Evolutionary conservation across 2,329 filamentous ascomycete species (phyloP), one percentile per base, ranked within the genome.

Genomic region (Hypoxylon sp.): DNA sequence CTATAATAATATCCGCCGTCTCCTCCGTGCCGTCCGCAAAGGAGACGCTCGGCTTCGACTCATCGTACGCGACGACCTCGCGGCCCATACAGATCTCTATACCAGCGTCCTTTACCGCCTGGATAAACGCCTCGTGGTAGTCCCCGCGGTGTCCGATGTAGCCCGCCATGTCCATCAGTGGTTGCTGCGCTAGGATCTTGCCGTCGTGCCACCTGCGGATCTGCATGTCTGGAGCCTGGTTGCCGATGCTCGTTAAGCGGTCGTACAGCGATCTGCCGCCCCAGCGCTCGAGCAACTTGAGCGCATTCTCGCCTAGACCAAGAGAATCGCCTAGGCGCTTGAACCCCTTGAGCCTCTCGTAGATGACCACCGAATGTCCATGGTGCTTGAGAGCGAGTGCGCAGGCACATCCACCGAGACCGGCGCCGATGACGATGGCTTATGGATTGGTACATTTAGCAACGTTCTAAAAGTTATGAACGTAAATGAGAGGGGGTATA

Each of bases 381-480:
- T 83, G 81, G 63, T 82, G 78, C 62, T 83, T 78, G 52, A 84
- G 77, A 2, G 82, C 82, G 23, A 84, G 76, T n/a, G 82, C 82
- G 4, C 80, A 78, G 1, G 82, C 82, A 67, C 82, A 84, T 11
- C 82, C 83, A 6, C 82, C 82, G 1, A 85, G 79, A 9, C 82
- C 82, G 16, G 82, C 82, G 16, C 82, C 83, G n/a, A 85, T 80
- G 21, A 84, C 77, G 27, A 84, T 81, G 32, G 81, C 83, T 83
- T 68, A 19, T n/a, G 12, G 25, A 21, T 14, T 14, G 16, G n/a
- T 29, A 43, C 8, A 25, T 37, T 68, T 52, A 65, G 56, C 27
- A 23, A 48, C n/a, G 1, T 23, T 27, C 12, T 29, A 41, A 21
- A 32, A 14, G 16, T 9, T 16, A 21, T 23, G n/a, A 9, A 30